Evolutionary conservation across 2,329 filamentous ascomycete genomes (phyloP), one percentile per base, ranked within the genome.

Genomic region (Alternaria burnsii): DNA sequence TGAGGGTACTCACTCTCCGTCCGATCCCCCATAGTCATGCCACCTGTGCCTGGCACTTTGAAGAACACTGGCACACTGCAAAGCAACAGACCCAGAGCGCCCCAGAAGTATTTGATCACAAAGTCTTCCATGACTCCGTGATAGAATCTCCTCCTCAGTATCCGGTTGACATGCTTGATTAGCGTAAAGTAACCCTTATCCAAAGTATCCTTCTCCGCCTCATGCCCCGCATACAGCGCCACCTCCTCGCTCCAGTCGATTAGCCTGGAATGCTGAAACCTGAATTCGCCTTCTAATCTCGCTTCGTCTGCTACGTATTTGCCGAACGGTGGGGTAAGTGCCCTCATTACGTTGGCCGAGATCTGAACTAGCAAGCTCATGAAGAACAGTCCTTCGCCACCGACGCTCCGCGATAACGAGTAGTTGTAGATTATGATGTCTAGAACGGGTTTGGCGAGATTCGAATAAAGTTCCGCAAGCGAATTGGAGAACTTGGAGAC

Each of bases 91-190:
- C 95, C 95, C 43, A 99, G 80, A 2, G 95, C 94, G 41, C 95
- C 95, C 95, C 95, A 99, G 80, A 98, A 95, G 78, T 99, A 99
- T 80, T 99, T 99, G 80, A 99, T 97, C 59, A 98, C 93, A 79
- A 97, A 99, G 78, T 99, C 95, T 78, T 99, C 95, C 94, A 98
- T 97, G 73, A 99, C 90, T n/a, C 94, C 94, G 77, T 99, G 94
- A 78, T 98, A 98, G 78, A 99, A 91, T 50, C 95, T 88, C 63
- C 92, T 86, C 40, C 94, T 87, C 63, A 99, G 82, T 67, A 98
- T 97, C 74, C 97, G 90, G 79, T 99, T 99, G 76, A 99, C 94
- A 80, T 99, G 95, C 81, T 97, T 98, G 82, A 99, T 99, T 38
- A 99, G 85, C 2, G 95, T 99, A 76, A 99, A 99, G 80, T 99